Percentiles rank a stretch among this genome's conserved stretches.
Evolutionary conservation across 1,139 yeast species (phyloP).

Genomic region (Hemisphaericaspora lyxosophila): DNA sequence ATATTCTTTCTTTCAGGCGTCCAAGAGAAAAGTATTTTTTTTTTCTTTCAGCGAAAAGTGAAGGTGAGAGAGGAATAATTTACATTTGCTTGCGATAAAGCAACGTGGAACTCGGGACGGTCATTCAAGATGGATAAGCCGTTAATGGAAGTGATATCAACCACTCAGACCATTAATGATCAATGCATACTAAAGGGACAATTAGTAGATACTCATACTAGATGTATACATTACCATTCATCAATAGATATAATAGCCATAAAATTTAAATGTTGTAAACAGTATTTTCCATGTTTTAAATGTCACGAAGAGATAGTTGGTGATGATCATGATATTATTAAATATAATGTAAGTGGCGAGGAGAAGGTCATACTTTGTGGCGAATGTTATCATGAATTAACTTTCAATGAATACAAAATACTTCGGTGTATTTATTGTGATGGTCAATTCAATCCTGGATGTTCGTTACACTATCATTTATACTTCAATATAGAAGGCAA

Average conservation of each 20-base stretch:
- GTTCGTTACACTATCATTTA: slow-evolving; percentile 35
- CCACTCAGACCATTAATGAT: background rate
- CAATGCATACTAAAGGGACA: slow-evolving; percentile 17
- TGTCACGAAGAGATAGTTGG: slow-evolving; percentile 31
- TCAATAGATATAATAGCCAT: slow-evolving; percentile 42
- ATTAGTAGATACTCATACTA: slow-evolving; percentile 32
- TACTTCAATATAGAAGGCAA: slow-evolving; percentile 34
- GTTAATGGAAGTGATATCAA: background rate
- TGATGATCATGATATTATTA: slow-evolving; percentile 21
- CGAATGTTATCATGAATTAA: slow-evolving; percentile 29
- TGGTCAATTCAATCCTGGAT: slow-evolving; percentile 37
- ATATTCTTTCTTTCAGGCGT: no score
- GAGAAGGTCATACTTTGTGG: slow-evolving; percentile 40
- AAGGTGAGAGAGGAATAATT: no score
- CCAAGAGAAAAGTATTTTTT: no score
- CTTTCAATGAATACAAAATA: slow-evolving; percentile 27
- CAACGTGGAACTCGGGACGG: no score
- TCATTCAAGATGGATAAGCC: no score
- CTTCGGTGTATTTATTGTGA: slow-evolving; percentile 27
- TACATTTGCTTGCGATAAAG: no score
- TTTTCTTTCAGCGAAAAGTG: no score
- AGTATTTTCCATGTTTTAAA: slow-evolving; percentile 41
- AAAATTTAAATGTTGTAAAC: slow-evolving; percentile 39
- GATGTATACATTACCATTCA: slow-evolving; percentile 41
- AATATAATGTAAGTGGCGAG: slow-evolving; percentile 19